Base-by-base conservation (phyloP, 345 rosid genomes). In the Brassica incana region DNA sequence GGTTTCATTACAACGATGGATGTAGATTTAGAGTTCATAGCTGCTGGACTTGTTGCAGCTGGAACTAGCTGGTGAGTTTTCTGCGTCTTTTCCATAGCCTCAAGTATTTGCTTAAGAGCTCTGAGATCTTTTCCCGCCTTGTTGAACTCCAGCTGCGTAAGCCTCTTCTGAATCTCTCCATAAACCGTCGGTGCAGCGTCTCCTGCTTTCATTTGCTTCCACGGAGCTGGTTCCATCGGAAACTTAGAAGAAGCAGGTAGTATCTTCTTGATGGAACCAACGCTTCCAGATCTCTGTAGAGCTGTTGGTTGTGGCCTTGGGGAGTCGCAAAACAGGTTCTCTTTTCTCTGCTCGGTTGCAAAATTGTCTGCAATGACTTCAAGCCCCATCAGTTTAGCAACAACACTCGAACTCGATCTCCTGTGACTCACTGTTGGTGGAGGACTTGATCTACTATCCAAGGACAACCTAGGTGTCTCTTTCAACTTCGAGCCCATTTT, bases 301-400 rank as follows among this genome's bases (percentile, higher is more conserved):
- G 71, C 73, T 80, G 4, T 50, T 30, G 86, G 79, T 77, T 88
- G 45, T 69, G 83, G 87, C 83, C 86, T 82, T 14, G 94, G 88
- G 40, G 89, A 88, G 43, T 83, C 83, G 66, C 80, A 77, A 70
- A 72, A 33, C 69, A 20, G 77, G 36, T 77, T 87, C 74, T 69
- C 86, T 75, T 80, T 86, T 27, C 79, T 82, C 10, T 85, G 76
- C 16, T 66, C 56, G 23, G 78, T 75, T 72, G 75, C 56, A 52
- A 36, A 67, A 36, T 88, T 59, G 70, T 85, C 86, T 18, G 85
- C 90, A 25, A 78, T 78, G 73, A 80, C 79, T 79, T 91, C 99
- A 82, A 95, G 85, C 9, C 99, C 98, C 98, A 93, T 95, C 84
- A 95, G 82, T 85, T 88, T 93, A 6, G 92, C 98, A 69, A 93